Conservation (phyloP, 2,329 filamentous ascomycete genomes). For the Sarocladium strictum region DNA sequence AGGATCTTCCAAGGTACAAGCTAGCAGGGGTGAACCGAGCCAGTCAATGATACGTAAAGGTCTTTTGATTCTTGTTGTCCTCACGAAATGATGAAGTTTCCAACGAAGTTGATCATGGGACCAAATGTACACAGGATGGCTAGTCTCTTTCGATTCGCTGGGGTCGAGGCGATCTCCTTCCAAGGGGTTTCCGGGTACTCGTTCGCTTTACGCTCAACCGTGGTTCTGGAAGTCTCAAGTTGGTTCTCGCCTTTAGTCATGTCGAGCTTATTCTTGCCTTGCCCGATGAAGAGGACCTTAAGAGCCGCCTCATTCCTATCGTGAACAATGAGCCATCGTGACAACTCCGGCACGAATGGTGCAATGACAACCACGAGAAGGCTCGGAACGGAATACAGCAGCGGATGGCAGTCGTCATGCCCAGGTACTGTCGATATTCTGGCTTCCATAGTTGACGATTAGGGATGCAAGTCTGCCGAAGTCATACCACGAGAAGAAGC, state of each 20-base stretch:
- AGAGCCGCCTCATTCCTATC: conserved; percentile 23
- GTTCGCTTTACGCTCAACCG: conserved; percentile 18
- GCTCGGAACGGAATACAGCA: conserved; percentile 23
- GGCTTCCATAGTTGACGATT: conserved; percentile 21
- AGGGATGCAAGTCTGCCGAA: conserved; percentile 23
- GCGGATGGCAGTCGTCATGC: conserved; percentile 26
- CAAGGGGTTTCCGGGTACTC: conserved; percentile 21
- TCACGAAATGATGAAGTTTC: conserved; percentile 26
- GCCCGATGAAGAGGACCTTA: conserved; percentile 31
- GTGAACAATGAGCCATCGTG: conserved; percentile 29
- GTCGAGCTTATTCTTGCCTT: conserved; percentile 32
- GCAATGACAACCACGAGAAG: conserved; percentile 13
- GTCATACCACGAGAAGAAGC: conserved; percentile 22
- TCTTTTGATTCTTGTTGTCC: background rate
- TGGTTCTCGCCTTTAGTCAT: conserved; percentile 10
- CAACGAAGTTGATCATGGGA: conserved; percentile 22
- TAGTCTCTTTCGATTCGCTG: conserved; percentile 19
- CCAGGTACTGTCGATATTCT: conserved; percentile 23
- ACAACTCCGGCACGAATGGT: conserved; percentile 22
- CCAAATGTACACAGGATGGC: conserved; percentile 20
- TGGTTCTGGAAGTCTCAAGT: conserved; percentile 18
- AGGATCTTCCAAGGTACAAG: conserved; percentile 24
- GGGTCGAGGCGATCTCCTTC: conserved; percentile 19
- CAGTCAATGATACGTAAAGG: too few relatives aligned
- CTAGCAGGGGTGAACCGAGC: conserved; percentile 8